Evolutionary conservation across 2,329 filamentous ascomycete genomes (phyloP).

Genomic region (Trichoderma semiorbis): DNA sequence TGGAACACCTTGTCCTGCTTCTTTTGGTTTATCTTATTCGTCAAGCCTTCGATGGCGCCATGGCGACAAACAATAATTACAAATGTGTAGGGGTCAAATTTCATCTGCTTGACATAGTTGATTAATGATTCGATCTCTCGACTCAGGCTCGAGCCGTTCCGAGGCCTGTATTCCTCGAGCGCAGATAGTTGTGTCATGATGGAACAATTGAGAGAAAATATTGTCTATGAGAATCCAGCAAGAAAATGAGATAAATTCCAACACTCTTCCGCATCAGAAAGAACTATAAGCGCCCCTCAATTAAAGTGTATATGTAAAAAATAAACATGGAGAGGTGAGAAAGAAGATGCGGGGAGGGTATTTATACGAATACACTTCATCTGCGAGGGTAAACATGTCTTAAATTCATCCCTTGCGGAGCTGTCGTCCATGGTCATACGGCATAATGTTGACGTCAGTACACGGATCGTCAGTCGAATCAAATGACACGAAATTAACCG

Average conservation of each 20-base stretch:
- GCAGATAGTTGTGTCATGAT: background rate
- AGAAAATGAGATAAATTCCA: background rate
- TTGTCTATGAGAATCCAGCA: background rate
- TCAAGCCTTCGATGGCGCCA: background rate
- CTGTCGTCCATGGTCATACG: background rate
- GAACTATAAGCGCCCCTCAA: background rate
- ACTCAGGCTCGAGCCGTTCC: background rate
- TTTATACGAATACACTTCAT: background rate
- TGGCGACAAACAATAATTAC: background rate
- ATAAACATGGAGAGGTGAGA: background rate
- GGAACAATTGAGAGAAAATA: background rate
- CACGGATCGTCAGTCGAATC: background rate
- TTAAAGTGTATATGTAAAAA: background rate
- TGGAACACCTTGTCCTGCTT: background rate
- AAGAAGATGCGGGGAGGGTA: background rate
- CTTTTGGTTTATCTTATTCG: background rate
- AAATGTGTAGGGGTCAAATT: background rate
- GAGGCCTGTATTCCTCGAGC: background rate
- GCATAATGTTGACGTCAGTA: background rate
- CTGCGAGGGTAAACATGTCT: background rate
- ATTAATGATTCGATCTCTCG: background rate
- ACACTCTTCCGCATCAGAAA: background rate
- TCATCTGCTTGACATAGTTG: background rate
- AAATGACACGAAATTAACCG: background rate
- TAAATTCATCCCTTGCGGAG: background rate